phyloP scores from a whole-genome alignment of 2,329 filamentous ascomycete species.

The Elsinoe australis region DNA sequence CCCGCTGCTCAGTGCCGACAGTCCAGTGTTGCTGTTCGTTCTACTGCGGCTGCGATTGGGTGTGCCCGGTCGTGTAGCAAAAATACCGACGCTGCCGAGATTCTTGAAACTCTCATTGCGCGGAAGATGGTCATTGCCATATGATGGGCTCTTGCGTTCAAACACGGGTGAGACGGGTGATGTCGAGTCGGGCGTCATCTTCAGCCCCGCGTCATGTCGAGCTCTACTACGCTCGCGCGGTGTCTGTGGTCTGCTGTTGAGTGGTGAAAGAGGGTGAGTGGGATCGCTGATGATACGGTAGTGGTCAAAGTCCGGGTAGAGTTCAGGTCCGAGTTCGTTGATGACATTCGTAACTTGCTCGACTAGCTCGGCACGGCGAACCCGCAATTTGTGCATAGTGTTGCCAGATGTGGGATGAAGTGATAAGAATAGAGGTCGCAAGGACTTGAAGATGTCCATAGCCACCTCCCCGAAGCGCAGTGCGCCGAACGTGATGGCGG shows the following conservation, averaged over 20 bases:
- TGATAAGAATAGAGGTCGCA: constrained; percentile 77
- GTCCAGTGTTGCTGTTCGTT: constrained; percentile 38
- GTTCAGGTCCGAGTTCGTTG: constrained; percentile 88
- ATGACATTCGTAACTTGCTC: constrained; percentile 82
- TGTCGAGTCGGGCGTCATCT: constrained; percentile 15
- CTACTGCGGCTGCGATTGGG: constrained; percentile 66
- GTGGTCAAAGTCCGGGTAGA: constrained; percentile 92
- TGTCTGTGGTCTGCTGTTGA: constrained; percentile 24
- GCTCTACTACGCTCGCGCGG: constrained; percentile 23
- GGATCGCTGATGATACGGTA: constrained; percentile 59
- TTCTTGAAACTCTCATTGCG: constrained; percentile 93
- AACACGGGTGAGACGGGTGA: constrained; percentile 7
- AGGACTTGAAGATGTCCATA: constrained; percentile 96
- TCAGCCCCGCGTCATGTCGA: constrained; percentile 20
- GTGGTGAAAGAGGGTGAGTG: constrained; percentile 26
- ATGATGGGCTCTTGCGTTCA: constrained; percentile 9
- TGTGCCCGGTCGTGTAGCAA: constrained; percentile 79
- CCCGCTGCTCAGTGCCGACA: constrained; percentile 36
- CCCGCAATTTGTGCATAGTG: constrained; percentile 69
- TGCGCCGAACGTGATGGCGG: constrained; percentile 82
- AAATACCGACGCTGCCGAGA: constrained; percentile 78
- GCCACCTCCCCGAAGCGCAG: constrained; percentile 95
- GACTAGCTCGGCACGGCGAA: constrained; percentile 64
- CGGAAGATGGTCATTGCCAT: constrained; percentile 52
- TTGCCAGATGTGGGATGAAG: constrained; percentile 78